Evolutionary conservation across 2,329 filamentous ascomycete species (phyloP), one percentile per base, ranked within the genome.

Genomic region (Clonostachys rhizophaga): DNA sequence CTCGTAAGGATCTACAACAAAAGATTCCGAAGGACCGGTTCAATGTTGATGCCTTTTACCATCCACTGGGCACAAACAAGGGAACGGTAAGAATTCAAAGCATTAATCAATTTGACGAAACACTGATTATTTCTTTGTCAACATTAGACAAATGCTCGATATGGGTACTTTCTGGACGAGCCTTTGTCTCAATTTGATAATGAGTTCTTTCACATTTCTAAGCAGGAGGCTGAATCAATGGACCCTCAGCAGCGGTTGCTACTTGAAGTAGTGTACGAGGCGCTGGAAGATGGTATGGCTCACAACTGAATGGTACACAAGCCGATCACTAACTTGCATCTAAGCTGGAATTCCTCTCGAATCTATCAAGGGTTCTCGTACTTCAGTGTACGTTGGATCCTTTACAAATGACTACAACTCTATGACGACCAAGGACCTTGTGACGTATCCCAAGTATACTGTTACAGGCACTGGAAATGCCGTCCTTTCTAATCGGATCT

Each of bases 171-270:
- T 24, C 52, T 72, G 4, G 55, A 60, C 10, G 56, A 62, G 7
- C 58, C 72, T 45, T 55, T 69, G 4, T 58, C 59, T 18, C 59
- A 54, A 3, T 50, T 55, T 20, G 68, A 72, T 50, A 36, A 62
- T 2, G 48, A 50, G 5, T 70, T 74, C 54, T 75, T 74, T 54
- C 56, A 59, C 40, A 68, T 72, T 40, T 61, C 54, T 2, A 58
- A 62, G 2, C 51, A 58, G 13, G 70, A 74, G 49, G 67, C 66
- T n/a, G 56, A 58, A 43, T 57, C 55, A 20, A 62, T 72, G 49
- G 71, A 75, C 42, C 71, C 71, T 1, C 69, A 72, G 50, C 69
- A 72, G 48, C 59, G 70, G 3, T 58, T 66, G 30, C 52, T 69
- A 13, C 59, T 70, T 5, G 67, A 73, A 43, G 61, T 67, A 0